Evolutionary conservation across 176 grass and related monocot genomes (phyloP).

Genomic region (Musa itinerans): DNA sequence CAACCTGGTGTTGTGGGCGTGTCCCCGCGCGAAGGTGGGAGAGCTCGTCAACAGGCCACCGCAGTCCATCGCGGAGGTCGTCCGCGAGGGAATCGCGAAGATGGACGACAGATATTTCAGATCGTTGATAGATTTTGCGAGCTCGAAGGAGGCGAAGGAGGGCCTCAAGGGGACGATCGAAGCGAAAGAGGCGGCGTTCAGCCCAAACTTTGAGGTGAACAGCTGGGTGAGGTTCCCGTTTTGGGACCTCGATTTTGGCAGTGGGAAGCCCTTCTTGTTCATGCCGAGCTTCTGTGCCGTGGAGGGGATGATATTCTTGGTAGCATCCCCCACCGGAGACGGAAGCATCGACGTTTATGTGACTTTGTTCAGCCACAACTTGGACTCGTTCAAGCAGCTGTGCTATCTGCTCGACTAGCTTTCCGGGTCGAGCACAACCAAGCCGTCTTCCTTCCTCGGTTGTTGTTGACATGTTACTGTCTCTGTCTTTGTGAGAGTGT

Average conservation of each 20-base stretch:
- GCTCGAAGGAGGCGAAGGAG: slow-evolving; percentile 19
- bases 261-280: slow-evolving; percentile 26
- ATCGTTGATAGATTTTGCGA: slow-evolving; percentile 29
- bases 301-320: slow-evolving; percentile 29
- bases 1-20: slow-evolving; percentile 33
- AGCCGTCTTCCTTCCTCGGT: too few relatives aligned
- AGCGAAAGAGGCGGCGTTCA: background rate
- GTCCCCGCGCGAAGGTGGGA: slow-evolving; percentile 5
- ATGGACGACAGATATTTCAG: slow-evolving; percentile 28
- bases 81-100: slow-evolving; percentile 20
- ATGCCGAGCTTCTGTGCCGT: slow-evolving; percentile 22
- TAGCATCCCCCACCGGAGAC: slow-evolving; percentile 18
- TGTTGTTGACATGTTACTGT: too few relatives aligned
- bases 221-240: slow-evolving; percentile 35
- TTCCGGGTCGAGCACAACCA: too few relatives aligned
- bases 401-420: slow-evolving; percentile 13
- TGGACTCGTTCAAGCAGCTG: slow-evolving; percentile 8
- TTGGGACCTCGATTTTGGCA: slow-evolving; percentile 22
- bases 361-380: slow-evolving; percentile 15
- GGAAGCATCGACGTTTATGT: slow-evolving; percentile 24
- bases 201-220: slow-evolving; percentile 32
- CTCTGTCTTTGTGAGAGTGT: too few relatives aligned
- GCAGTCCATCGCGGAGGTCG: slow-evolving; percentile 7
- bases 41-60: slow-evolving; percentile 10
- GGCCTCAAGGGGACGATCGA: slow-evolving; percentile 4